Base-by-base conservation (phyloP, 2,329 filamentous ascomycete genomes). In the Alternaria incomplexa region DNA sequence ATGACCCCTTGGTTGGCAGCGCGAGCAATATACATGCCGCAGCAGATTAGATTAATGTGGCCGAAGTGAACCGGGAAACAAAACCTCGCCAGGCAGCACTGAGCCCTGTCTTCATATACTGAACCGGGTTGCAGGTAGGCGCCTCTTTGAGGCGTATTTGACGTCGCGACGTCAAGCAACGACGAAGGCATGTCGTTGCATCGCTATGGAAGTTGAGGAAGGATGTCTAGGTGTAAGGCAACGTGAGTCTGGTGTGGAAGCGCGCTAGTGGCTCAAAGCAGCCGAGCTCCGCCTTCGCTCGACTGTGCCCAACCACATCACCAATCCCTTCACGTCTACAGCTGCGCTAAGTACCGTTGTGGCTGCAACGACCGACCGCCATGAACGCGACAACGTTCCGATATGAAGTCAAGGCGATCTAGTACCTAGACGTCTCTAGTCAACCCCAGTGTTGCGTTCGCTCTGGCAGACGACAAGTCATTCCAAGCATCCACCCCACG, bases 21-120 rank as follows among this genome's bases (percentile, higher is more conserved):
- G 54, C 61, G 28, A 53, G 56, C 55, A 69, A 66, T 69, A 36
- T 69, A 66, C 43, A 46, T 68, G 63, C 53, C 61, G 65, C 61
- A 56, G 55, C 44, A 48, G 22, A 40, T 58, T 69, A 69, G 51
- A 69, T 69, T 68, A 63, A 56, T 51, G 46, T 25, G 50, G 36
- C 62, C 44, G 58, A 63, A 3, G 22, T 57, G 40, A 55, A 69
- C 67, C 67, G 62, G 67, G 57, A 51, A 62, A 63, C 40, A 23
- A 46, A 22, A 47, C 47, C 36, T 55, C 17, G 50, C 25, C 54
- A 54, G 61, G 62, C 61, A 68, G 55, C 56, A 28, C 59, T 32
- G 48, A 26, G 47, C 54, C 54, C 44, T 32, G 43, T 15, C 12
- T 25, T 61, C 61, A 64, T 69, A 32, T 67, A 67, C 46, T n/a